Evolutionary conservation across 2,329 filamentous ascomycete genomes (phyloP), one percentile per base, ranked within the genome.

Genomic region (Corniculantispora saksenae): DNA sequence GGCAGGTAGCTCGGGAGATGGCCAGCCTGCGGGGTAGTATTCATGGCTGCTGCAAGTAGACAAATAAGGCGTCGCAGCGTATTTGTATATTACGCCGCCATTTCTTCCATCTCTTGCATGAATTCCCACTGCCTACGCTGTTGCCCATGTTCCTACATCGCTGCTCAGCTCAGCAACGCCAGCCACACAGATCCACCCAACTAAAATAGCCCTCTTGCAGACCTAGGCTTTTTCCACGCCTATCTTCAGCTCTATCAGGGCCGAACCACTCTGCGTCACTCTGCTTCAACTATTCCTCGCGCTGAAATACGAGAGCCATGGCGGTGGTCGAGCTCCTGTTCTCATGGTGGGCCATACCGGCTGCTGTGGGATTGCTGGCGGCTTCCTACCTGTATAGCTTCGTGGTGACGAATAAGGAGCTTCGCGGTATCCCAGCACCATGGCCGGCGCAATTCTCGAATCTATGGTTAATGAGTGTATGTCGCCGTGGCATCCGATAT

Each of bases 391-490:
- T 89, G 12, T 83, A 87, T 61, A 82, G 86, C 0, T 90, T 88
- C 74, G 75, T 90, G 29, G 77, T 85, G 64, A 89, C 87, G 25
- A 82, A 79, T 65, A 59, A 72, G 4, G 72, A 77, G 65, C 81
- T 87, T 67, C 74, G 85, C 75, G 70, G 75, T 69, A 84, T 92
- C 19, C 89, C 89, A 0, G 83, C 84, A 0, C 89, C 89, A 0
- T 87, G 89, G 69, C 83, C 86, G 0, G 84, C 85, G 0, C 81
- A 83, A 40, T 92, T 94, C 75, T 87, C 89, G 35, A 93, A 93
- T 70, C 78, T 96, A 32, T 97, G 94, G 94, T 84, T 97, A 25
- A 77, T 97, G 58, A 79, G 82, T 10, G 84, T 88, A 15, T 81
- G 81, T 61, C 87, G 94, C 1, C 82, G 84, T 4, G 93, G 93